Base-by-base conservation (phyloP, 2,329 filamentous ascomycete genomes). In the Cyanodermella asteris region DNA sequence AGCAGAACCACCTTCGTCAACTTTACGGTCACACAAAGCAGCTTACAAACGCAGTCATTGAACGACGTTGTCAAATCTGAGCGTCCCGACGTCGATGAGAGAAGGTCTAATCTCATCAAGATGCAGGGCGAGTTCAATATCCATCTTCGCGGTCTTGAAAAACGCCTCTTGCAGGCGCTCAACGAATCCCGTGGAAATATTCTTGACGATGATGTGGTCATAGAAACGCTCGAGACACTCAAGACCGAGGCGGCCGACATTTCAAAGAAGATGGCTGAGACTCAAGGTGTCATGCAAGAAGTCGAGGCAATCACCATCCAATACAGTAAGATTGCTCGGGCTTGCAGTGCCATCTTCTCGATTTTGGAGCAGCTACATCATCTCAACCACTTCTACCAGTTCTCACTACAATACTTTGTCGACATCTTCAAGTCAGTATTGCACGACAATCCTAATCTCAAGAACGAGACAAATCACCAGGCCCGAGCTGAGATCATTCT, bases 301-400 rank as follows among this genome's bases (percentile, higher is more conserved):
- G 87, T 97, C 11, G 87, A 97, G 38, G 77, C 74, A 42, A 91
- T 94, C 44, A 97, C 90, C 19, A 67, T 75, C 37, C 75, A 91
- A 48, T 97, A 97, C 61, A 76, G 74, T 44, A 70, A 90, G 35
- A 81, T 97, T 49, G 87, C 87, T 28, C 68, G 72, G 39, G 84
- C 87, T 20, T 97, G 87, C 63, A 93, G 84, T 53, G 82, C 87
- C 28, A 84, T 97, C 20, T 97, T 94, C 46, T 81, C 90, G 16
- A 77, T 97, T 9, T 59, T 97, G 32, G 90, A 97, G 53, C 84
- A 97, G 48, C 65, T 97, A 29, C 84, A 94, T 50, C 90, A 93
- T 44, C 72, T 97, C 46, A 93, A 97, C 48, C 87, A 94, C 57
- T 94, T 94, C 53, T 97, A 97, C 50, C 90, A 94, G 46, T 97